Evolutionary conservation across 306 rosid genomes (phyloP).

Genomic region (Amphicarpaea edgeworthii): DNA sequence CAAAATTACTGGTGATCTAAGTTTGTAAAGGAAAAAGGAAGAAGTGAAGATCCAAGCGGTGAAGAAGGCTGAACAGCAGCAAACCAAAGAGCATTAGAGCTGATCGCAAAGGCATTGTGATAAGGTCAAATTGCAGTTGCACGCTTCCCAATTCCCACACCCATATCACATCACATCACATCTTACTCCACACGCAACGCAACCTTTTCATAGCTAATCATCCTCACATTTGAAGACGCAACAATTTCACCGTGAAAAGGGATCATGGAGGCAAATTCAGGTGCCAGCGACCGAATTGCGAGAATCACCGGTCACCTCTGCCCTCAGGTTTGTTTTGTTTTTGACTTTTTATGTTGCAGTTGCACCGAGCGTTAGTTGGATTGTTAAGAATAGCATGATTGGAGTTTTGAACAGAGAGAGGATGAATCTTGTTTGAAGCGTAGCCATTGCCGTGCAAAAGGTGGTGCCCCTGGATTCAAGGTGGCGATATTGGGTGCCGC

Average conservation of each 20-base stretch:
- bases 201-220: background rate
- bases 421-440: slow-evolving; percentile 54
- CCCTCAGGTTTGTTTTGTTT: slow-evolving; percentile 61
- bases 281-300: slow-evolving; percentile 63
- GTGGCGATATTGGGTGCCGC: slow-evolving; percentile 94
- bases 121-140: slow-evolving; percentile 36
- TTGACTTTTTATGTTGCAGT: background rate
- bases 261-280: slow-evolving; percentile 52
- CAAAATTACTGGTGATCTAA: background rate
- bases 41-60: background rate
- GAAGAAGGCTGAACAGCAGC: background rate
- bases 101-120: background rate
- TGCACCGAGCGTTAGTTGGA: background rate
- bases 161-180: slow-evolving; percentile 20
- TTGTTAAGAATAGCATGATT: slow-evolving; percentile 1
- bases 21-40: background rate
- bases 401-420: slow-evolving; percentile 47
- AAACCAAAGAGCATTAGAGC: background rate
- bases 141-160: slow-evolving; percentile 50
- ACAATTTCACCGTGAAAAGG: background rate
- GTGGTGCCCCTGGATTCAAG: slow-evolving; percentile 80
- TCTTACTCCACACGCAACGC: slow-evolving; percentile 38
- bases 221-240: background rate
- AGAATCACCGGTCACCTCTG: slow-evolving; percentile 69
- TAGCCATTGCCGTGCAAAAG: slow-evolving; percentile 79